These are phyloP conservation scores for Exidia glandulosa DNA, from an alignment of 768 basidiomycete genomes.

Conservation along the genomic window DNA sequence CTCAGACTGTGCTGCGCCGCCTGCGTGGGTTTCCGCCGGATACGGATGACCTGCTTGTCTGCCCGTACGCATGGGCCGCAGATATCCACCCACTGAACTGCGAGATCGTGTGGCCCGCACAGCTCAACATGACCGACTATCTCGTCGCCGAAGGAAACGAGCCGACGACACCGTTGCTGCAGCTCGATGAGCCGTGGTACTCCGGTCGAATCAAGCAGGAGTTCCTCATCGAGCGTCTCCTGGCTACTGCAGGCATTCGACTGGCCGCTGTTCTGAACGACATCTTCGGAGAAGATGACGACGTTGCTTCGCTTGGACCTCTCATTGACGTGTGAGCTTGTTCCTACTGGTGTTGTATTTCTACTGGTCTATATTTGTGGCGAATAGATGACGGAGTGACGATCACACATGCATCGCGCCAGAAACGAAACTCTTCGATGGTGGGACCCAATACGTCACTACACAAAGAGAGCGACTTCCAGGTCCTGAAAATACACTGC, in stretches of 20 bases:
- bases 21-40: background rate
- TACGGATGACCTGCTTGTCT: slow-evolving; percentile 48
- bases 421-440: too few relatives aligned
- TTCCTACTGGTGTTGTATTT: too few relatives aligned
- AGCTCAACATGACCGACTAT: slow-evolving; percentile 44
- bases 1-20: background rate
- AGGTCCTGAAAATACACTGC: too few relatives aligned
- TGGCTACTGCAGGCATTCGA: slow-evolving; percentile 75
- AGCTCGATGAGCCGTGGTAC: slow-evolving; percentile 78
- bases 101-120: slow-evolving; percentile 67
- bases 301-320: background rate
- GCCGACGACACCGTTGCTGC: slow-evolving; percentile 33
- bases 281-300: slow-evolving; percentile 38
- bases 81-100: slow-evolving; percentile 73
- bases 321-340: too few relatives aligned
- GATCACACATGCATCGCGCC: too few relatives aligned
- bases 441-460: too few relatives aligned
- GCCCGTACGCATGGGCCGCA: slow-evolving; percentile 71
- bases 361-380: too few relatives aligned
- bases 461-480: too few relatives aligned
- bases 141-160: slow-evolving; percentile 5
- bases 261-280: slow-evolving; percentile 77
- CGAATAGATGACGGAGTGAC: too few relatives aligned
- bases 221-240: slow-evolving; percentile 68
- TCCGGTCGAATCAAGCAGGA: slow-evolving; percentile 52